Percentiles rank a stretch among this genome's conserved stretches.
Conservation (phyloP, 768 basidiomycete species). For the Termitomyces sp. region DNA sequence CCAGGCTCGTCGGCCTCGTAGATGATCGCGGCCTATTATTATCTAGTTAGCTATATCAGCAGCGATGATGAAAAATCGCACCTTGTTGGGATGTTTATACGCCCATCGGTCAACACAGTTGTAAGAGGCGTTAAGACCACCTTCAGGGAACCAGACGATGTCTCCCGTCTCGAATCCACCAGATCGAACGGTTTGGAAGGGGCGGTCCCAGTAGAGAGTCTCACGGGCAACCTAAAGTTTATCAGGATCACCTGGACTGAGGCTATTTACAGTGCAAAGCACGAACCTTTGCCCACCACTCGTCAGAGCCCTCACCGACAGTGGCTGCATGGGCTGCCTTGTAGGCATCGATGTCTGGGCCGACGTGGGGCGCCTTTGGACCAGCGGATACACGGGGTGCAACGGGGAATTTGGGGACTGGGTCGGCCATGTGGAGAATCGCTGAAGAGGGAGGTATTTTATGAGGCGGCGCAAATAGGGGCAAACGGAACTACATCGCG, state of each 20-base stretch:
- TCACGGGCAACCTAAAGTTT: slow-evolving; percentile 61
- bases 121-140: slow-evolving; percentile 88
- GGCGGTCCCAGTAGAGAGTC: slow-evolving; percentile 82
- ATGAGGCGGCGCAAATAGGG: slow-evolving; percentile 12
- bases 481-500: not conserved
- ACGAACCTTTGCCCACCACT: slow-evolving; percentile 85
- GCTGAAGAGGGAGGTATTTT: slow-evolving; percentile 1
- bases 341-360: slow-evolving; percentile 79
- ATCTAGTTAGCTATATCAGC: slow-evolving; percentile 3
- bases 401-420: slow-evolving; percentile 57
- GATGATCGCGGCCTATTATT: slow-evolving; percentile 81
- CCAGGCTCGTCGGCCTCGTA: slow-evolving; percentile 97
- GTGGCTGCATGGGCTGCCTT: slow-evolving; percentile 63
- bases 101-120: slow-evolving; percentile 99
- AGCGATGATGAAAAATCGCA: slow-evolving; percentile 22
- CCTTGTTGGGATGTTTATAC: slow-evolving; percentile 83
- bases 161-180: slow-evolving; percentile 86
- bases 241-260: not conserved
- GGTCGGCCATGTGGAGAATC: slow-evolving; percentile 11
- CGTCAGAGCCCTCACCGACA: slow-evolving; percentile 73
- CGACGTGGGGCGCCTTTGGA: slow-evolving; percentile 71
- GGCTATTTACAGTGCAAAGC: not conserved
- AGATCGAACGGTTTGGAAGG: slow-evolving; percentile 82
- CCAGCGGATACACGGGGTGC: slow-evolving; percentile 70
- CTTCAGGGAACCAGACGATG: slow-evolving; percentile 96